These are phyloP conservation scores for Kalanchoe fedtschenkoi DNA, from an alignment of 164 flowering plant genomes.

Conservation along the genomic window DNA sequence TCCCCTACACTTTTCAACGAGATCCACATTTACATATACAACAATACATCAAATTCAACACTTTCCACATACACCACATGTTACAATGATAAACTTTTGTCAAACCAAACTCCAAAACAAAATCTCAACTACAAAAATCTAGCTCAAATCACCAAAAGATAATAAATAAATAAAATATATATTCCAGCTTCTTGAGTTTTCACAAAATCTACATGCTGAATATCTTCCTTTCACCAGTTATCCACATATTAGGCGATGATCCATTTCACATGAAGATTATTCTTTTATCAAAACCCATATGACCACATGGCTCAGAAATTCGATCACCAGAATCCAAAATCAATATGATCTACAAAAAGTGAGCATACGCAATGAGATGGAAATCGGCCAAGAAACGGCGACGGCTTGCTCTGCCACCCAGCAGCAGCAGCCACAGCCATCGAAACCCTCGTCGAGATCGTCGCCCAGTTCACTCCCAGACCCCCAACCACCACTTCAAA, in stretches of 20 bases:
- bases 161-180: too few species aligned
- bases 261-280: too few species aligned
- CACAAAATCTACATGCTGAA: too few species aligned
- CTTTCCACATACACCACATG: too few species aligned
- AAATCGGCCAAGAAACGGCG: slow-evolving; percentile 28
- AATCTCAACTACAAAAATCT: too few species aligned
- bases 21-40: not conserved
- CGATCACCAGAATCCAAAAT: not conserved
- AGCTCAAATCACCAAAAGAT: too few species aligned
- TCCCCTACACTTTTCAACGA: slow-evolving; percentile 22
- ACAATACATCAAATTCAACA: too few species aligned
- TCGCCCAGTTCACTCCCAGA: not conserved
- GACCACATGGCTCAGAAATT: not conserved
- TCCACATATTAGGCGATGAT: too few species aligned
- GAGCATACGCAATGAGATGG: slow-evolving; percentile 18
- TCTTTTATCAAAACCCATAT: not conserved
- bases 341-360: not conserved
- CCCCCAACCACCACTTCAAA: not conserved
- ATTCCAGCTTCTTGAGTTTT: too few species aligned
- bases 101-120: too few species aligned
- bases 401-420: slow-evolving; percentile 22
- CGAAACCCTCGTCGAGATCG: not conserved
- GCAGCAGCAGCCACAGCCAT: slow-evolving; percentile 15
- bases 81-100: too few species aligned
- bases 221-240: too few species aligned